A percentile compares a stretch with the other conserved stretches of the same genome.
Evolutionary conservation across 768 basidiomycete genomes (phyloP).

Genomic region (Sutorius australiensis): DNA sequence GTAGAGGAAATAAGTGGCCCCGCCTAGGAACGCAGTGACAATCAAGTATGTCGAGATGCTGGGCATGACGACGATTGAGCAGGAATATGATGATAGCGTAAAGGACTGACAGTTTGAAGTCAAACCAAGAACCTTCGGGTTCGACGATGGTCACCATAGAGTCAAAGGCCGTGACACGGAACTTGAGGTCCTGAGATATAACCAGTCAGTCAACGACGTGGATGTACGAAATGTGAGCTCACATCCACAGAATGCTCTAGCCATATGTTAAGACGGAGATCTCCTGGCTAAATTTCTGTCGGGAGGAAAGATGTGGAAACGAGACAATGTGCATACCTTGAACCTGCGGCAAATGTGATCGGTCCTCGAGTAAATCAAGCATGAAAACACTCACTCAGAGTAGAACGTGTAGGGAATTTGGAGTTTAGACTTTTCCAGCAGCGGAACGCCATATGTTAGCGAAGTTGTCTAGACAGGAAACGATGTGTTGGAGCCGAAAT

Average conservation of each 20-base stretch:
- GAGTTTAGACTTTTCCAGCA: constrained; percentile 55
- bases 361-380: not conserved
- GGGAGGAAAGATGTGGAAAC: not conserved
- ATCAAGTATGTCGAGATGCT: constrained; percentile 71
- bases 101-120: constrained; percentile 70
- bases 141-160: constrained; percentile 77
- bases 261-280: constrained; percentile 71
- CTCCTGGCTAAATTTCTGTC: constrained; percentile 54
- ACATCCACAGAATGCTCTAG: constrained; percentile 68
- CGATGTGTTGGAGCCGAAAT: not conserved
- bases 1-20: constrained; percentile 62
- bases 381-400: constrained; percentile 63
- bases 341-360: constrained; percentile 40
- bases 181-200: constrained; percentile 45
- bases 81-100: not conserved
- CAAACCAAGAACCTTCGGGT: constrained; percentile 72
- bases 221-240: constrained; percentile 15
- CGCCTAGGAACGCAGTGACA: constrained; percentile 59
- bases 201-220: not conserved
- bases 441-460: constrained; percentile 46
- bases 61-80: constrained; percentile 1
- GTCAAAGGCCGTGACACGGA: constrained; percentile 69
- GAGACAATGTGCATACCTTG: constrained; percentile 42
- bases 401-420: constrained; percentile 70
- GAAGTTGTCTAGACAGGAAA: constrained; percentile 50